Percentiles rank a stretch among this genome's conserved stretches.
Conservation (phyloP, 2,329 filamentous ascomycete species). For the Colletotrichum sp. region DNA sequence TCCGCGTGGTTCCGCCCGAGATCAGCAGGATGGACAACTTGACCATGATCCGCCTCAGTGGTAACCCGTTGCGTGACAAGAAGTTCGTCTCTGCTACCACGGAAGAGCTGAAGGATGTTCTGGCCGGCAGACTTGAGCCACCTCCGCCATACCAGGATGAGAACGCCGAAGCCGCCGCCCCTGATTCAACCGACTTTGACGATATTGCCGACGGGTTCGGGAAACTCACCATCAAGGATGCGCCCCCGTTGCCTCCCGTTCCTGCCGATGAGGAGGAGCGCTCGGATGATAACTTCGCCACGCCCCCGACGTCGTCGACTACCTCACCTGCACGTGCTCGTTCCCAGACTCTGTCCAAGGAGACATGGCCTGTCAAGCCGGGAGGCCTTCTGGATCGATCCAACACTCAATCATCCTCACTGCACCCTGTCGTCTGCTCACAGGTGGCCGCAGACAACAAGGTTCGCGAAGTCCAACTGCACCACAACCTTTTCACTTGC, state of each 20-base stretch:
- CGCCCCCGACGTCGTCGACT: slow-evolving; percentile 60
- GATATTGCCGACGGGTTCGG: slow-evolving; percentile 28
- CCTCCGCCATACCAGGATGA: slow-evolving; percentile 45
- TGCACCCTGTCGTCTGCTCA: slow-evolving; percentile 63
- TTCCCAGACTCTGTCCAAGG: slow-evolving; percentile 51
- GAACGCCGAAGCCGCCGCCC: not conserved
- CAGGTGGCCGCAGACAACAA: slow-evolving; percentile 58
- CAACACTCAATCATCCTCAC: slow-evolving; percentile 65
- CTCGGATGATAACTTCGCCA: slow-evolving; percentile 63
- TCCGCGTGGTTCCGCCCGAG: slow-evolving; percentile 75
- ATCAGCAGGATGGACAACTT: slow-evolving; percentile 82
- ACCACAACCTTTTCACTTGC: slow-evolving; percentile 75
- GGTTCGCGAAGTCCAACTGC: slow-evolving; percentile 67
- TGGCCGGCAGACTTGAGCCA: slow-evolving; percentile 71
- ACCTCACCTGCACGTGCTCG: slow-evolving; percentile 54
- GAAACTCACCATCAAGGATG: slow-evolving; percentile 11
- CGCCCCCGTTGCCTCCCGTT: not conserved
- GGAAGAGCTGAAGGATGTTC: slow-evolving; percentile 78
- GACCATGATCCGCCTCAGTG: slow-evolving; percentile 76
- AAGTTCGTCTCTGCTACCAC: slow-evolving; percentile 83
- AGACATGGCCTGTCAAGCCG: slow-evolving; percentile 60
- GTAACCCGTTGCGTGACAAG: slow-evolving; percentile 90
- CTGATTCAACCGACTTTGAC: slow-evolving; percentile 33
- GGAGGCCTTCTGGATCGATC: slow-evolving; percentile 75
- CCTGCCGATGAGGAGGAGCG: slow-evolving; percentile 36